Evolutionary conservation across 768 basidiomycete species (phyloP).

Genomic region (Kondoa subrosea): DNA sequence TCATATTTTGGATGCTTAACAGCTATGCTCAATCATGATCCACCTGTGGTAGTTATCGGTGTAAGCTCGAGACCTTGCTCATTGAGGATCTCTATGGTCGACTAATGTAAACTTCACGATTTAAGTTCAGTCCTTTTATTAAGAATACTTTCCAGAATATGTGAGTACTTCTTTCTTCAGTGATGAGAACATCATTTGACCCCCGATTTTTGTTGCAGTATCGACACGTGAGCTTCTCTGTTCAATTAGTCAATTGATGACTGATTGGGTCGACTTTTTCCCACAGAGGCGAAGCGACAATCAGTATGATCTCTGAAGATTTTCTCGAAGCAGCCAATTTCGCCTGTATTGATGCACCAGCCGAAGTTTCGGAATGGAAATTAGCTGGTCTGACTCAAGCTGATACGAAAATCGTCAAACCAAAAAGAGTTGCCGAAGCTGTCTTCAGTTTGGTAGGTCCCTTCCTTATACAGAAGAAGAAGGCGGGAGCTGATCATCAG

Average conservation of each 20-base stretch:
- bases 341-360: not conserved
- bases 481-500: conserved; percentile 23
- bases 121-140: conserved; percentile 38
- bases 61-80: too few species aligned
- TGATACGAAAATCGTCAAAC: conserved; percentile 28
- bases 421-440: conserved; percentile 33
- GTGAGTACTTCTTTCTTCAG: not conserved
- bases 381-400: conserved; percentile 24
- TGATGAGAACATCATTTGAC: not conserved
- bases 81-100: too few species aligned
- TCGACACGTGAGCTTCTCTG: conserved; percentile 50
- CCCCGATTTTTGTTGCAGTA: conserved; percentile 37
- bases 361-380: conserved; percentile 30
- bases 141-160: not conserved
- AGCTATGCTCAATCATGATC: conserved; percentile 27
- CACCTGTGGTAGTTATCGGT: not conserved
- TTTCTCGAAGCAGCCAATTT: conserved; percentile 35
- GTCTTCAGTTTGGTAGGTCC: conserved; percentile 35
- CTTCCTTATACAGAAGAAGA: not conserved
- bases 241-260: too few species aligned
- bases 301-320: conserved; percentile 54
- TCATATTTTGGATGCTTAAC: conserved; percentile 19
- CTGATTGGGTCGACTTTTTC: too few species aligned
- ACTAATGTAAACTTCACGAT: too few species aligned
- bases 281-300: conserved; percentile 52